A percentile compares a stretch with the other conserved stretches of the same genome.
Evolutionary conservation across 306 rosid genomes (phyloP).

Genomic region (Trifolium fragiferum): DNA sequence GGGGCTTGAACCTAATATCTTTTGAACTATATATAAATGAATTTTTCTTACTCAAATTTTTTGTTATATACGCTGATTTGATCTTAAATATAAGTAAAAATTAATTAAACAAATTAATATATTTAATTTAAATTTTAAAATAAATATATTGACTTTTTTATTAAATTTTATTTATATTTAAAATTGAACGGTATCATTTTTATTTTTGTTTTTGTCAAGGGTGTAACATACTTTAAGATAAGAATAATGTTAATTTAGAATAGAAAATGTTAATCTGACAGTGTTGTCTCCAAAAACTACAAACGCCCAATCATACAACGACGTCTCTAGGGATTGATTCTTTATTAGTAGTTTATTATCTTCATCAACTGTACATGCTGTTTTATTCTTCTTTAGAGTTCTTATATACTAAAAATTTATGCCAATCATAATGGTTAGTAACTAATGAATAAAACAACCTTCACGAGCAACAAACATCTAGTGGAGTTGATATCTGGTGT

Average conservation of each 20-base stretch:
- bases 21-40: too few species aligned
- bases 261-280: conserved; percentile 59
- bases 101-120: too few species aligned
- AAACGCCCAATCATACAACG: conserved; percentile 59
- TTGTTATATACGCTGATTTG: too few species aligned
- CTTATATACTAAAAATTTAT: conserved; percentile 21
- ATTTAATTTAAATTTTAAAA: too few species aligned
- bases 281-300: conserved; percentile 61
- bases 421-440: conserved; percentile 42
- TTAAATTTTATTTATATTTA: too few species aligned
- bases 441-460: conserved; percentile 36
- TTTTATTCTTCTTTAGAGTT: conserved; percentile 50
- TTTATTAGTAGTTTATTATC: conserved; percentile 34
- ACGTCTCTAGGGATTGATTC: conserved; percentile 66
- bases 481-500: conserved; percentile 39
- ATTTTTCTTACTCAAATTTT: too few species aligned
- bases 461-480: conserved; percentile 44
- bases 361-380: conserved; percentile 47
- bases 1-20: too few species aligned
- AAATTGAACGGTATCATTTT: too few species aligned
- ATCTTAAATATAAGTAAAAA: too few species aligned
- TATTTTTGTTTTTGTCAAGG: too few species aligned
- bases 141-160: too few species aligned
- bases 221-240: too few species aligned
- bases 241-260: not conserved